Evolutionary conservation across 2,329 filamentous ascomycete genomes (phyloP), one percentile per base, ranked within the genome.

Genomic region (Calonectria pauciramosa): DNA sequence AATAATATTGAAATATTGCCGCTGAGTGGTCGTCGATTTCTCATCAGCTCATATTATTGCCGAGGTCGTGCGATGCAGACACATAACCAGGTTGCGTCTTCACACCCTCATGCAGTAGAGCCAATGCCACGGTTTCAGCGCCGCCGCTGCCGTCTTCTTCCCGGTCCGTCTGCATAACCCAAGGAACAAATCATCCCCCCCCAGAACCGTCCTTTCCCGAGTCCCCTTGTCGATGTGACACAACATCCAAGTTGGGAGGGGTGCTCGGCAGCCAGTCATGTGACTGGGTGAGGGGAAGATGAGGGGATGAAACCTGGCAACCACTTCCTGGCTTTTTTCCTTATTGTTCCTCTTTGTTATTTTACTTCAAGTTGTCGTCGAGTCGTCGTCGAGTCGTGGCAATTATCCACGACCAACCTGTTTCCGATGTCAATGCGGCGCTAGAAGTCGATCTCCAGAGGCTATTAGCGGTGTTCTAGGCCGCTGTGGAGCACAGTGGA

Each of bases 211-310:
- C 60, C 68, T 78, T 78, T 75, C 74, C 78, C 76, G 74, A 76
- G 63, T 75, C 72, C 77, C 75, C 72, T 78, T 73, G 75, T 77
- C 75, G 74, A 81, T 81, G 78, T 79, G 77, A 78, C 79, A 81
- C 79, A 75, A 76, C 66, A 71, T 71, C 77, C 71, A 76, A 60
- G 72, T 65, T 60, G 72, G 71, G 75, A 75, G 73, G 70, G 74
- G 73, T 80, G 75, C 77, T 79, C 73, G 75, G 72, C 74, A 77
- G 75, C 70, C 72, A 76, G 78, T 83, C 82, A 83, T 81, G 82
- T 83, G 82, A 83, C 80, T 9, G 68, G 64, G 74, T 82, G 82
- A 83, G 82, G 82, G 82, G 82, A 82, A 83, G 70, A 65, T 73
- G 77, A 78, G 77, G 71, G 77, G 76, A 82, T 79, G 80, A 79